These are phyloP conservation scores for Pythium diclinum DNA, from an alignment of 352 stramenopile genomes.

Conservation along the genomic window DNA sequence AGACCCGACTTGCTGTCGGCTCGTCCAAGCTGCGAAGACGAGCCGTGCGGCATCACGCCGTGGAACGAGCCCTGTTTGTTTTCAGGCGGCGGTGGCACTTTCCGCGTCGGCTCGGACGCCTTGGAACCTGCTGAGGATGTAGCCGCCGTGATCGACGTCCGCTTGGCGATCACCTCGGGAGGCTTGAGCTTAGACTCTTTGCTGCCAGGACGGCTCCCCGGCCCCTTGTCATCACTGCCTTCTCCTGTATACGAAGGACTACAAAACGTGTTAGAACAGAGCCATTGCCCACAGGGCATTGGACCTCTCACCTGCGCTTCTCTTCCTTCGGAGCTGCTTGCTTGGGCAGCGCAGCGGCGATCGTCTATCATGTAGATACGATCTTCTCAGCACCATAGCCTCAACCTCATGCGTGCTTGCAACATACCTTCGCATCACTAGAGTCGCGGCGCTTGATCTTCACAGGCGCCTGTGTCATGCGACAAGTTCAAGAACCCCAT, in stretches of 20 bases:
- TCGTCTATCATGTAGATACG: slow-evolving; percentile 7
- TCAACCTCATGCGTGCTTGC: not conserved
- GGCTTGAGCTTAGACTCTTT: slow-evolving; percentile 80
- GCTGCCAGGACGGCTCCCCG: slow-evolving; percentile 13
- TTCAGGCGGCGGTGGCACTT: slow-evolving; percentile 44
- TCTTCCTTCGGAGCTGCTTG: slow-evolving; percentile 29
- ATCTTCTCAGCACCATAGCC: too few relatives aligned
- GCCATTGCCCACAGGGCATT: too few relatives aligned
- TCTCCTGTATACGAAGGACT: slow-evolving; percentile 27
- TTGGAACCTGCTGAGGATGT: slow-evolving; percentile 11
- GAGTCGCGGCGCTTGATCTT: slow-evolving; percentile 36
- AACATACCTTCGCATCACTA: slow-evolving; percentile 28
- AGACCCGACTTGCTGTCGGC: slow-evolving; percentile 49
- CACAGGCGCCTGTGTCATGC: slow-evolving; percentile 16
- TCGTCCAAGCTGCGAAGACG: slow-evolving; percentile 8
- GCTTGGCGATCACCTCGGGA: slow-evolving; percentile 34
- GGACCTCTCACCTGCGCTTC: slow-evolving; percentile 25
- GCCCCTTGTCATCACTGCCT: slow-evolving; percentile 15
- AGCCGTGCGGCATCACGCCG: slow-evolving; percentile 16
- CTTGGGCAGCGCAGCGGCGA: slow-evolving; percentile 20
- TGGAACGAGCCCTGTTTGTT: slow-evolving; percentile 32
- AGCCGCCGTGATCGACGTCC: slow-evolving; percentile 11
- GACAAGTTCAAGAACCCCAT: not conserved
- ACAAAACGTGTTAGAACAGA: not conserved
- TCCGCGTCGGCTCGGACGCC: slow-evolving; percentile 33